Evolutionary conservation across 257 asterid species (phyloP).

Genomic region (Capsicum baccatum): DNA sequence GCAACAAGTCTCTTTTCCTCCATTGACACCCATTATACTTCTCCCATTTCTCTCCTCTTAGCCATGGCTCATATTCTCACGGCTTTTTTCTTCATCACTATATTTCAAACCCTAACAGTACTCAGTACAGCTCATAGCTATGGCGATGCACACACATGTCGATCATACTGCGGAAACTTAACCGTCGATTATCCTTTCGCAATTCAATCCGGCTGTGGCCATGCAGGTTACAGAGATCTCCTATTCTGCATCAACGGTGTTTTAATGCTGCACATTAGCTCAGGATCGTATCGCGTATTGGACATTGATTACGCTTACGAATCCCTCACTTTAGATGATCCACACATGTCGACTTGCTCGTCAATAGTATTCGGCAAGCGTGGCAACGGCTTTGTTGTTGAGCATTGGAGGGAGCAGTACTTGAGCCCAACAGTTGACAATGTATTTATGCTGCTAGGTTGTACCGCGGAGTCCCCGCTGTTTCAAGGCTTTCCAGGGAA

Average conservation of each 20-base stretch:
- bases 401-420: slow-evolving; percentile 71
- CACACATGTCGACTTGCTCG: slow-evolving; percentile 89
- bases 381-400: slow-evolving; percentile 89
- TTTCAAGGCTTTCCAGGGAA: slow-evolving; percentile 76
- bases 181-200: slow-evolving; percentile 81
- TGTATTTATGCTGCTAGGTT: slow-evolving; percentile 83
- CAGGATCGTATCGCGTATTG: slow-evolving; percentile 89
- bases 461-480: slow-evolving; percentile 69
- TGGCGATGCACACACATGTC: slow-evolving; percentile 57
- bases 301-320: slow-evolving; percentile 82
- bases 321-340: slow-evolving; percentile 76
- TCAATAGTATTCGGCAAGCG: slow-evolving; percentile 72
- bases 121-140: slow-evolving; percentile 38
- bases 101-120: slow-evolving; percentile 31
- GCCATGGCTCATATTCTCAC: slow-evolving; percentile 52
- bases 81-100: slow-evolving; percentile 25
- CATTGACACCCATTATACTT: background rate
- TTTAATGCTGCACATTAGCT: slow-evolving; percentile 77
- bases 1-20: background rate
- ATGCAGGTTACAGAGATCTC: slow-evolving; percentile 79
- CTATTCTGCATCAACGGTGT: slow-evolving; percentile 86
- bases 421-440: slow-evolving; percentile 71
- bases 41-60: slow-evolving; percentile 27
- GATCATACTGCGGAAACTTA: slow-evolving; percentile 87
- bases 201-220: slow-evolving; percentile 84